phyloP scores from a whole-genome alignment of 2,329 filamentous ascomycete genomes.

The Trichoderma sp. region DNA sequence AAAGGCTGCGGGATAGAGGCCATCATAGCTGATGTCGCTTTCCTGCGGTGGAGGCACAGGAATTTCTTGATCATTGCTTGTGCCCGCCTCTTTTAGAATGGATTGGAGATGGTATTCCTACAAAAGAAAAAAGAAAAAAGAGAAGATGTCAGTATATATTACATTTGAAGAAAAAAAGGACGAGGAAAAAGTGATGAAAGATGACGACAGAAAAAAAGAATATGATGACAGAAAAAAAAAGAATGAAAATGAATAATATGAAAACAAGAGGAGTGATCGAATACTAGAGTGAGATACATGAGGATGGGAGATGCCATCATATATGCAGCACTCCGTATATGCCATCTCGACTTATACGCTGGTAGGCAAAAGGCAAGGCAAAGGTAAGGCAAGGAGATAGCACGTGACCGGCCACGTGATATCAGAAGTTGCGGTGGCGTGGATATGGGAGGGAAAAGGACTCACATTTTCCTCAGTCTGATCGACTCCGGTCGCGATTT shows the following conservation, averaged over 20 bases:
- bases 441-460: conserved; percentile 38
- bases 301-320: not conserved
- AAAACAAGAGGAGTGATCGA: not conserved
- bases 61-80: conserved; percentile 61
- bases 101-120: conserved; percentile 96
- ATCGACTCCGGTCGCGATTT: conserved; percentile 96
- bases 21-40: conserved; percentile 78
- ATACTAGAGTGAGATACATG: not conserved
- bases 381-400: conserved; percentile 31
- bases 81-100: conserved; percentile 61
- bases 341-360: not conserved
- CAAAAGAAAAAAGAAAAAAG: not conserved
- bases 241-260: not conserved
- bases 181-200: not conserved
- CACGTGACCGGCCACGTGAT: conserved; percentile 55
- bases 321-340: not conserved
- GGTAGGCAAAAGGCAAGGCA: conserved; percentile 19
- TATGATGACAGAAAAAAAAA: not conserved
- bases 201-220: not conserved
- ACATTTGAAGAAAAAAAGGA: not conserved
- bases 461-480: conserved; percentile 96
- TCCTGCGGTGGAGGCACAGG: conserved; percentile 65
- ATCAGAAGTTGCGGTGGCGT: conserved; percentile 35
- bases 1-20: conserved; percentile 78
- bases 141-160: conserved; percentile 1